These are phyloP conservation scores for Heterobasidion irregulare DNA, from an alignment of 1,284 basidiomycete species.

Conservation along the genomic window DNA sequence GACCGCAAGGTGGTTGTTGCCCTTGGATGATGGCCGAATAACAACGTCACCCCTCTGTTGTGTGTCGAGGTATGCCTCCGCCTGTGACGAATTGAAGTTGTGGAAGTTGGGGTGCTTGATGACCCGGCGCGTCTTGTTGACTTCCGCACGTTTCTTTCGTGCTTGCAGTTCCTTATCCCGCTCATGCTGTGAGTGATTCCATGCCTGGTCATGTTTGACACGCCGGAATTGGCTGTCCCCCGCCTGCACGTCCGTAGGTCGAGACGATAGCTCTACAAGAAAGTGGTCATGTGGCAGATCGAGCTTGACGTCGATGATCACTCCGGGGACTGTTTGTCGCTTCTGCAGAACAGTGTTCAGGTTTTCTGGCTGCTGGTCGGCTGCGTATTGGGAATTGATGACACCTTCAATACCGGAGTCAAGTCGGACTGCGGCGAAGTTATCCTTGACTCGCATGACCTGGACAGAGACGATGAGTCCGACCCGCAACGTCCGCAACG, in stretches of 20 bases:
- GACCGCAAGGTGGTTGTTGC: constrained; percentile 88
- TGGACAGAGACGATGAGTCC: constrained; percentile 84
- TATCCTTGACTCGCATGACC: constrained; percentile 51
- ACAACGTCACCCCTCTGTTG: constrained; percentile 94
- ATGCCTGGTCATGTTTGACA: constrained; percentile 56
- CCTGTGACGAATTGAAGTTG: constrained; percentile 87
- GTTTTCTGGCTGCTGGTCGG: constrained; percentile 34
- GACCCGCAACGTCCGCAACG: constrained; percentile 65
- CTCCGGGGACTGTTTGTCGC: constrained; percentile 76
- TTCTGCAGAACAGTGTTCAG: constrained; percentile 49
- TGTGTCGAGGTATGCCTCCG: constrained; percentile 83
- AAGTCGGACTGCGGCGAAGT: constrained; percentile 59
- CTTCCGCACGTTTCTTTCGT: constrained; percentile 81
- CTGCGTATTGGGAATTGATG: constrained; percentile 63
- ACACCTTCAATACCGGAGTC: constrained; percentile 91
- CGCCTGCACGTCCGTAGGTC: constrained; percentile 56
- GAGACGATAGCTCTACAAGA: constrained; percentile 72
- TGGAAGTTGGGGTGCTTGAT: constrained; percentile 99
- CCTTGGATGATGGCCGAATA: constrained; percentile 94
- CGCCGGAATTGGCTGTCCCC: constrained; percentile 63
- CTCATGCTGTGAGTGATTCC: constrained; percentile 59
- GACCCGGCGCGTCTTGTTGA: constrained; percentile 71
- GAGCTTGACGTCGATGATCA: constrained; percentile 70
- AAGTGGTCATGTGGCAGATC: constrained; percentile 59
- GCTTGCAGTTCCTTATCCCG: constrained; percentile 71